These are phyloP conservation scores for Aegilops bicornis DNA, from an alignment of 176 grass and related monocot species.

Conservation along the genomic window DNA sequence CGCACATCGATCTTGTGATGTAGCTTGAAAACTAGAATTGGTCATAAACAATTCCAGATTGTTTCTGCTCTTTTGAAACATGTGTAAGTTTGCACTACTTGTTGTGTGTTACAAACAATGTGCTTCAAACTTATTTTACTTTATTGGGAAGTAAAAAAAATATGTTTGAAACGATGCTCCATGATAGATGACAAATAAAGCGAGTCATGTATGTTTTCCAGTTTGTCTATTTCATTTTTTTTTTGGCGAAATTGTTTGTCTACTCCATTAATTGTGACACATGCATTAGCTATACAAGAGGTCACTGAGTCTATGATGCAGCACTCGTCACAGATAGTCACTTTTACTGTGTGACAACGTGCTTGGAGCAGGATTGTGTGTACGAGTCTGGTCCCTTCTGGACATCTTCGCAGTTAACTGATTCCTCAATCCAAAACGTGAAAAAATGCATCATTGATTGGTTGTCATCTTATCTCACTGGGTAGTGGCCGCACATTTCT, in stretches of 20 bases:
- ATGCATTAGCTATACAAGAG: not conserved
- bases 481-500: not conserved
- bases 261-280: not conserved
- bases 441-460: not conserved
- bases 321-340: not conserved
- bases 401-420: constrained; percentile 7
- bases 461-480: constrained; percentile 7
- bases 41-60: not conserved
- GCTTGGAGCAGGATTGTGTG: constrained; percentile 29
- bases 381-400: constrained; percentile 3
- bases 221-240: not conserved
- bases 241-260: not conserved
- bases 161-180: not conserved
- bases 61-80: not conserved
- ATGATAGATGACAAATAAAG: too few relatives aligned
- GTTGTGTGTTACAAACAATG: not conserved
- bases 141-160: not conserved
- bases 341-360: constrained; percentile 30
- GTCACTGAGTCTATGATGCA: not conserved
- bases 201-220: not conserved
- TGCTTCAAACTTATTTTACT: not conserved
- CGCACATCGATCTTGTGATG: not conserved
- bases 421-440: constrained; percentile 6
- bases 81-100: not conserved
- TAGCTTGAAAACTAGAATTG: not conserved